Conservation (phyloP, 805 yeast genomes). For the Wickerhamomyces bisporus region DNA sequence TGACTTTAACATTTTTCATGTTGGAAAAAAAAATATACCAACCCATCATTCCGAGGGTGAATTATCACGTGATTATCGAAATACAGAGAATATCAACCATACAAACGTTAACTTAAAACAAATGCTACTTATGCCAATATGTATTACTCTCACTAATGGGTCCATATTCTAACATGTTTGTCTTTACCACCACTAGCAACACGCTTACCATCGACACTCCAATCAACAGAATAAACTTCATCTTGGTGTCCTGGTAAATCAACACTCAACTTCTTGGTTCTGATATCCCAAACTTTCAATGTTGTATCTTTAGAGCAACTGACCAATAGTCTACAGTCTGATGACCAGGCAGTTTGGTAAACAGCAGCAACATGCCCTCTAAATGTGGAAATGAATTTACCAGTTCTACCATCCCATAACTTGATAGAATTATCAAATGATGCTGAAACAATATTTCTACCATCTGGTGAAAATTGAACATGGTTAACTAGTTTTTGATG, state of each 20-base stretch:
- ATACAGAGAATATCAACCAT: too few relatives aligned
- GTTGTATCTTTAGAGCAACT: constrained; percentile 96
- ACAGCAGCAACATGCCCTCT: constrained; percentile 98
- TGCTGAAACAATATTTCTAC: constrained; percentile 82
- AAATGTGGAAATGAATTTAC: constrained; percentile 82
- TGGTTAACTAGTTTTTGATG: constrained; percentile 96
- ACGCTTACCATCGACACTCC: constrained; percentile 92
- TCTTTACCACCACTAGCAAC: constrained; percentile 99
- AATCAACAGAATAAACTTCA: constrained; percentile 94
- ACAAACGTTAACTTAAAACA: too few relatives aligned
- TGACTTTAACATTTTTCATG: too few relatives aligned
- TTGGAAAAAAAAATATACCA: too few relatives aligned
- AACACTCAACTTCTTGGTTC: constrained; percentile 74
- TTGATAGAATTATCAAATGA: constrained; percentile 95
- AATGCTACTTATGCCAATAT: too few relatives aligned
- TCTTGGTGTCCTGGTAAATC: constrained; percentile 96
- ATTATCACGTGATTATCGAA: too few relatives aligned
- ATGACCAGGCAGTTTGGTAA: constrained; percentile 96
- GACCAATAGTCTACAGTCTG: constrained; percentile 86
- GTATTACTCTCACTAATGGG: constrained; percentile 56
- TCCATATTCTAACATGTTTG: constrained; percentile 90
- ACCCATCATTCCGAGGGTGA: too few relatives aligned
- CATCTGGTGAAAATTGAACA: constrained; percentile 94
- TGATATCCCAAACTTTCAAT: constrained; percentile 91
- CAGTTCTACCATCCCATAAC: constrained; percentile 93